A percentile compares a stretch with the other conserved stretches of the same genome.
phyloP scores from a whole-genome alignment of 345 rosid genomes.

The Populus ilicifolia region DNA sequence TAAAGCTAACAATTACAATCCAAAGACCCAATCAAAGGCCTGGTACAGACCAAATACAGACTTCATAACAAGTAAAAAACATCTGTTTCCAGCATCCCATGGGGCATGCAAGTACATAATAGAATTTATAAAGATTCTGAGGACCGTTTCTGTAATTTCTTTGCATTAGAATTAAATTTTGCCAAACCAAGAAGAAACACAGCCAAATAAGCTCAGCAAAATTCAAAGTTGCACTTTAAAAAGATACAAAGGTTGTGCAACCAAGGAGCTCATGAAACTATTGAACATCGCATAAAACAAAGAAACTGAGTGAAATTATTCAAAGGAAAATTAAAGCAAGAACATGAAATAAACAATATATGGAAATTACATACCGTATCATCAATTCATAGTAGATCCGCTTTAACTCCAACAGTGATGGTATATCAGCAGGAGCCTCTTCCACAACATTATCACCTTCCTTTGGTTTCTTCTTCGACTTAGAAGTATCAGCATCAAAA shows the following conservation, averaged over 20 bases:
- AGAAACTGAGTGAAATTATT: neutral
- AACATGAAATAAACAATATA: neutral
- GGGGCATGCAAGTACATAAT: too few species aligned
- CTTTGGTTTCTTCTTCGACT: slow-evolving; percentile 90
- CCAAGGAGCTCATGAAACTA: neutral
- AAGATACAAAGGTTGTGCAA: neutral
- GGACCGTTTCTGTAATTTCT: neutral
- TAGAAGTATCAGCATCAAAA: slow-evolving; percentile 66
- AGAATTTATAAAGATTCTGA: too few species aligned
- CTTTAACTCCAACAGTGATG: slow-evolving; percentile 76
- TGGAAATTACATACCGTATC: slow-evolving; percentile 56
- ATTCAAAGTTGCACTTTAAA: neutral
- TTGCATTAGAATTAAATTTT: neutral
- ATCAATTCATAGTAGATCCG: slow-evolving; percentile 77
- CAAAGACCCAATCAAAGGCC: neutral
- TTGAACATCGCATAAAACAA: neutral
- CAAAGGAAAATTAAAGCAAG: neutral
- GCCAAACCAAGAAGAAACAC: neutral
- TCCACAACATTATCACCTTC: slow-evolving; percentile 82
- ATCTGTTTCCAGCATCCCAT: neutral
- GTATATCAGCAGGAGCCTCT: slow-evolving; percentile 96
- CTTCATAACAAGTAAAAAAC: neutral
- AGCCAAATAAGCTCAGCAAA: neutral
- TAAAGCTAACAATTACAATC: neutral
- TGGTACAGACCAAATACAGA: neutral